A percentile compares a stretch with the other conserved stretches of the same genome.
phyloP scores from a whole-genome alignment of 768 basidiomycete species.

The Lepiota brunneoincarnata region DNA sequence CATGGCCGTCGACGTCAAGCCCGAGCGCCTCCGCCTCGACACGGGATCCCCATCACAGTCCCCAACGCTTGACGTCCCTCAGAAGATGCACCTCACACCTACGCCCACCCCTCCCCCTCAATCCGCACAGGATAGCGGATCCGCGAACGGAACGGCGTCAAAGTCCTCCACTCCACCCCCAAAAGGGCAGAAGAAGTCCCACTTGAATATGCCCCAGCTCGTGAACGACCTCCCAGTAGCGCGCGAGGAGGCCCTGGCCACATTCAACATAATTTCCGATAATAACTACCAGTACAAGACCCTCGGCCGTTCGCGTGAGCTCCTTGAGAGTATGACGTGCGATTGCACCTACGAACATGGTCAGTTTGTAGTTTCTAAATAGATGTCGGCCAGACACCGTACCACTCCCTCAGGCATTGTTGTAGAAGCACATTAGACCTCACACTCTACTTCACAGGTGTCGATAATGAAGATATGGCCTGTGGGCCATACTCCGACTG shows the following conservation, averaged over 20 bases:
- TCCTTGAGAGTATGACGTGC: slow-evolving; percentile 92
- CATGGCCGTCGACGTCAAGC: slow-evolving; percentile 31
- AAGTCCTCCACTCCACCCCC: slow-evolving; percentile 40
- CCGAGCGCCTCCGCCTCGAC: slow-evolving; percentile 19
- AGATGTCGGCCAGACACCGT: background rate
- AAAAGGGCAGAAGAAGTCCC: slow-evolving; percentile 21
- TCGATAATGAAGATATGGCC: slow-evolving; percentile 59
- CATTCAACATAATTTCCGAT: slow-evolving; percentile 68
- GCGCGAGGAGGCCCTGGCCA: slow-evolving; percentile 64
- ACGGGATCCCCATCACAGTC: slow-evolving; percentile 29
- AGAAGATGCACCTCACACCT: slow-evolving; percentile 29
- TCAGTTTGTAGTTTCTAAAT: slow-evolving; percentile 43
- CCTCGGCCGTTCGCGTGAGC: slow-evolving; percentile 84
- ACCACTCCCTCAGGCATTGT: background rate
- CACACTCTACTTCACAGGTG: slow-evolving; percentile 40
- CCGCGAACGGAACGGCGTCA: slow-evolving; percentile 29
- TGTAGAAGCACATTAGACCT: slow-evolving; percentile 9
- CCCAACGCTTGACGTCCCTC: slow-evolving; percentile 30
- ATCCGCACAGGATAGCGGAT: slow-evolving; percentile 15
- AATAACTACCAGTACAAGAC: slow-evolving; percentile 89
- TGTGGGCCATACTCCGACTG: slow-evolving; percentile 91
- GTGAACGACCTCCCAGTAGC: slow-evolving; percentile 81
- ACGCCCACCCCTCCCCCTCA: slow-evolving; percentile 32
- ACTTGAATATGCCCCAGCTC: slow-evolving; percentile 53
- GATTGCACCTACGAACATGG: slow-evolving; percentile 85